Conservation (phyloP, 495 filamentous ascomycete species). For the Penicillium soppii region DNA sequence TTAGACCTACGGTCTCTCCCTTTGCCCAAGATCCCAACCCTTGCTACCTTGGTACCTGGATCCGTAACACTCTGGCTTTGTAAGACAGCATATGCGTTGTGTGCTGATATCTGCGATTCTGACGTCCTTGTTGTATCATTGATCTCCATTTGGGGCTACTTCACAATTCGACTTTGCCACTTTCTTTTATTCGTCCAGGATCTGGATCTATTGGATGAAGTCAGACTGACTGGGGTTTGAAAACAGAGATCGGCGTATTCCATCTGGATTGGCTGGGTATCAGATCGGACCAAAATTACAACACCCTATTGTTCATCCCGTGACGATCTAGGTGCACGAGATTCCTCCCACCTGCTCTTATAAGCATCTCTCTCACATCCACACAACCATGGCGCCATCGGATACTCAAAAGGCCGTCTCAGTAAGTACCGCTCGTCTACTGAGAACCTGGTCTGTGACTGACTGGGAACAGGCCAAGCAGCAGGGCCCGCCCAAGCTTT, state of each 20-base stretch:
- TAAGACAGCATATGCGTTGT: conserved; percentile 8
- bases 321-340: conserved; percentile 8
- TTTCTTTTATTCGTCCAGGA: background rate
- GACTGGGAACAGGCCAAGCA: conserved; percentile 37
- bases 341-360: conserved; percentile 7
- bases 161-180: conserved; percentile 4
- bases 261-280: conserved; percentile 7
- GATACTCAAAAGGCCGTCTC: conserved; percentile 29
- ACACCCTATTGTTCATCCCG: conserved; percentile 3
- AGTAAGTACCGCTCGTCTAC: conserved; percentile 17
- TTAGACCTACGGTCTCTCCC: background rate
- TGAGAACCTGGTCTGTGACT: background rate
- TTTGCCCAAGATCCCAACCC: background rate
- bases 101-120: background rate
- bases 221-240: conserved; percentile 8
- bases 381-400: conserved; percentile 29
- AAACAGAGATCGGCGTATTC: conserved; percentile 7
- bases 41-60: background rate
- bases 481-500: conserved; percentile 44
- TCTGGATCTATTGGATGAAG: background rate
- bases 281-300: conserved; percentile 8
- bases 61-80: conserved; percentile 10
- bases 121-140: conserved; percentile 5
- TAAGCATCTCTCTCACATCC: background rate
- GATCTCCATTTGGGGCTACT: conserved; percentile 1